A percentile compares a stretch with the other conserved stretches of the same genome.
Evolutionary conservation across 139 green algal genomes (phyloP).

Genomic region (Chlamydomonas schloesseri): DNA sequence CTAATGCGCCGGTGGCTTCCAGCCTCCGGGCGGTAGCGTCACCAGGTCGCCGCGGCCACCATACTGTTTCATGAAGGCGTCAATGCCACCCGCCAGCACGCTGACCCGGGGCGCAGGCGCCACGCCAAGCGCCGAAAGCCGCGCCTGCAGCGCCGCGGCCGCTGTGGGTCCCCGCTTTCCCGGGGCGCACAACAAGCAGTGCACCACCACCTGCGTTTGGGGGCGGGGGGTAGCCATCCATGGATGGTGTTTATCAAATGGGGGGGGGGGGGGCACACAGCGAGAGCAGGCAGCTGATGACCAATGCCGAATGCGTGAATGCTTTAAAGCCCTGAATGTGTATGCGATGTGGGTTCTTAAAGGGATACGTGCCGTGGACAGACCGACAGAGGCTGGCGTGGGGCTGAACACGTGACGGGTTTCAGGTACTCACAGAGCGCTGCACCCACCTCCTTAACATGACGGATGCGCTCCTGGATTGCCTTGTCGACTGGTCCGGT

Average conservation of each 20-base stretch:
- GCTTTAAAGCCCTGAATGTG: too few species aligned
- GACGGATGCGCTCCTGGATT: not conserved
- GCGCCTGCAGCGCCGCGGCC: not conserved
- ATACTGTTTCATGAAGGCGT: slow-evolving; percentile 12
- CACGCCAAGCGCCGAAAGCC: not conserved
- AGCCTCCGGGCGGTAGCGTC: not conserved
- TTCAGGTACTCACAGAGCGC: too few species aligned
- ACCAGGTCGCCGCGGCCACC: not conserved
- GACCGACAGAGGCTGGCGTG: too few species aligned
- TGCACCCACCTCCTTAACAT: not conserved
- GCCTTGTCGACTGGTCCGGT: slow-evolving; percentile 1
- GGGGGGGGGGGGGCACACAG: too few species aligned
- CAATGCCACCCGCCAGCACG: slow-evolving; percentile 10
- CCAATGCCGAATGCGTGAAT: too few species aligned
- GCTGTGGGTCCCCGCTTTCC: slow-evolving; percentile 25
- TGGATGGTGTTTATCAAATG: too few species aligned
- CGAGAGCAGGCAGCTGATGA: too few species aligned
- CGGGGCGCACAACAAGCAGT: slow-evolving; percentile 25
- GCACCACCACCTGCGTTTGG: not conserved
- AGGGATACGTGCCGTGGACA: too few species aligned
- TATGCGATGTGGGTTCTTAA: too few species aligned
- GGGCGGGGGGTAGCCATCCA: too few species aligned
- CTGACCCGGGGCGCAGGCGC: not conserved
- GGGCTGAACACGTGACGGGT: too few species aligned
- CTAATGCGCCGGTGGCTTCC: slow-evolving; percentile 22